Base-by-base conservation (phyloP, 1,284 basidiomycete species). In the Cryptococcus sp. region DNA sequence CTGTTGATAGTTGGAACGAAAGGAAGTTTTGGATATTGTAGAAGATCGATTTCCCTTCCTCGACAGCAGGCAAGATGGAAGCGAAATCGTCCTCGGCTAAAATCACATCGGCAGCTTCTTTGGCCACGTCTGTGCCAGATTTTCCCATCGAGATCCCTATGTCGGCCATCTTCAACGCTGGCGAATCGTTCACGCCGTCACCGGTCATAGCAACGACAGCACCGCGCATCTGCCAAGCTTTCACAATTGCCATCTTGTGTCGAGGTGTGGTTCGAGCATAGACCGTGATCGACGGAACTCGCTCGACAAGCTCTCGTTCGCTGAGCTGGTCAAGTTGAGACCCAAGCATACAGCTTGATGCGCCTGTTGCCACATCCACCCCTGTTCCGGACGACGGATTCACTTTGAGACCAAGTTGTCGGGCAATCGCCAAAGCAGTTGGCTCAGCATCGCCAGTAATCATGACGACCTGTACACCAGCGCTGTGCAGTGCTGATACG, bases 1-100 rank as follows among this genome's bases (percentile, higher is more conserved):
- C 94, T 1, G 95, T 99, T 63, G 91, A 94, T 19, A 99, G 86
- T 79, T 99, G 94, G 83, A 99, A 99, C 39, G 89, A 86, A 50
- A 98, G 80, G 82, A 99, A 98, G 77, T 97, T 98, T 75, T 98
- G 94, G 70, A 98, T 96, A 71, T 99, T 98, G 80, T 95, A 92
- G 78, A 97, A 99, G 69, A 98, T 98, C 4, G 90, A 90, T 86
- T 97, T 95, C 55, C 91, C 95, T 82, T 99, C 95, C 79, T 98
- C 94, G 46, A 98, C 87, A 1, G 94, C 95, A 8, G 91, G 89
- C 20, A 97, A 79, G 62, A 98, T 92, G 1, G 94, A 97, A 55
- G 86, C 89, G 76, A 98, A 98, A 78, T 97, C 95, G 77, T 99
- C 95, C 73, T 98, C 93, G 40, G 97, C 94, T 17, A 99, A 84